Base-by-base conservation (phyloP, 1,139 yeast genomes). In the Casaregolazyma lundiana region DNA sequence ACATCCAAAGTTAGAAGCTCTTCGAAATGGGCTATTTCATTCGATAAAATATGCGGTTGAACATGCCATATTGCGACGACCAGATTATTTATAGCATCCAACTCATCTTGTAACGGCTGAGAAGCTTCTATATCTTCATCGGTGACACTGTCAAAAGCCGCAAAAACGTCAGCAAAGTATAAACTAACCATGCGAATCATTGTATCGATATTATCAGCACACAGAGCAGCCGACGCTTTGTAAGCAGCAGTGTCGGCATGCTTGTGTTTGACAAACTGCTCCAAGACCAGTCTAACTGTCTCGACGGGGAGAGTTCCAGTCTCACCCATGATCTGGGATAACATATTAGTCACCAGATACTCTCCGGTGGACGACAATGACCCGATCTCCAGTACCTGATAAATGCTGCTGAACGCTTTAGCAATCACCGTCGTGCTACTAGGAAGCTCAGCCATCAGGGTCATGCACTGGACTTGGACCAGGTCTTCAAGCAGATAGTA, bases 121-220 rank as follows among this genome's bases (percentile, higher is more conserved):
- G 65, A 69, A 11, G 54, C 59, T 24, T 43, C 46, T 9, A 43
- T 44, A 11, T 49, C 53, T 11, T 63, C 63, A 17, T 65, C 70
- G 8, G 50, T 54, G 24, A 58, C 57, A 24, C 43, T 57, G 41
- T 52, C 53, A 41, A 89, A 65, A 18, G 26, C 30, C 6, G 24
- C 13, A 8, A 35, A 35, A 52, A 82, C 71, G 58, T 87, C 96
- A 0, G 95, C 82, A 55, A 88, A 85, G 58, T 82, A 83, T 59
- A 83, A 90, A 4, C 95, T 86, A 22, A 86, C 73, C 54, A 81
- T 80, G 53, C 95, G 76, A 9, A 94, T 79, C 76, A 90, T 75
- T 52, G 90, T 71, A 55, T 86, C 95, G 1, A 81, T 65, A 57
- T 87, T 86, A 2, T 77, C 71, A 50, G 79, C 81, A 61, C 96